Percentiles rank a stretch among this genome's conserved stretches.
These are phyloP conservation scores for Pleurotus djamor DNA, from an alignment of 768 basidiomycete species.

Conservation along the genomic window DNA sequence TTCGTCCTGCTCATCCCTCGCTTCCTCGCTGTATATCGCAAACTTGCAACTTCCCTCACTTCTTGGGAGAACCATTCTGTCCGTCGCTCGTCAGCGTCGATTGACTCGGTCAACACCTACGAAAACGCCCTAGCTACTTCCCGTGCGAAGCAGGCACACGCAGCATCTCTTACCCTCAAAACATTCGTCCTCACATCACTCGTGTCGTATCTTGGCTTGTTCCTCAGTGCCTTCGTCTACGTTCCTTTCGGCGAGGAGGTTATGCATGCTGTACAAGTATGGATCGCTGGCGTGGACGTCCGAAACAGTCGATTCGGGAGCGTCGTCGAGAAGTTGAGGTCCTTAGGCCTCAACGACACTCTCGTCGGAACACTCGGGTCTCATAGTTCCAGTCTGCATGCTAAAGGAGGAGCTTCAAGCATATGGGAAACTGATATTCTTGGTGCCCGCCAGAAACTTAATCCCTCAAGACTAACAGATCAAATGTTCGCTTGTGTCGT, in stretches of 20 bases:
- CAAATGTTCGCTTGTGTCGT: constrained; percentile 95
- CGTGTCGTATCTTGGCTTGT: constrained; percentile 90
- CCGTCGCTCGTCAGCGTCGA: constrained; percentile 36
- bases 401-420: constrained; percentile 5
- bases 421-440: constrained; percentile 54
- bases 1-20: constrained; percentile 82
- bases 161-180: constrained; percentile 83
- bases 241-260: constrained; percentile 89
- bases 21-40: constrained; percentile 71
- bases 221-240: constrained; percentile 92
- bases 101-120: neutral
- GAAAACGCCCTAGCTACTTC: constrained; percentile 3
- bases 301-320: neutral
- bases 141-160: constrained; percentile 39
- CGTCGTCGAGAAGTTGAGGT: neutral
- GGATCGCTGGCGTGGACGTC: constrained; percentile 18
- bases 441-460: constrained; percentile 56
- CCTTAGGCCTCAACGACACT: constrained; percentile 3
- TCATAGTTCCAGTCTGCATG: neutral
- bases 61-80: constrained; percentile 92
- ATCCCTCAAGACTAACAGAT: constrained; percentile 70
- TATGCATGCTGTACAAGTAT: constrained; percentile 56
- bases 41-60: constrained; percentile 66
- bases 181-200: constrained; percentile 87
- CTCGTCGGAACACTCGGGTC: neutral